Evolutionary conservation across 2,329 filamentous ascomycete genomes (phyloP).

Genomic region (Colletotrichum liriopes): DNA sequence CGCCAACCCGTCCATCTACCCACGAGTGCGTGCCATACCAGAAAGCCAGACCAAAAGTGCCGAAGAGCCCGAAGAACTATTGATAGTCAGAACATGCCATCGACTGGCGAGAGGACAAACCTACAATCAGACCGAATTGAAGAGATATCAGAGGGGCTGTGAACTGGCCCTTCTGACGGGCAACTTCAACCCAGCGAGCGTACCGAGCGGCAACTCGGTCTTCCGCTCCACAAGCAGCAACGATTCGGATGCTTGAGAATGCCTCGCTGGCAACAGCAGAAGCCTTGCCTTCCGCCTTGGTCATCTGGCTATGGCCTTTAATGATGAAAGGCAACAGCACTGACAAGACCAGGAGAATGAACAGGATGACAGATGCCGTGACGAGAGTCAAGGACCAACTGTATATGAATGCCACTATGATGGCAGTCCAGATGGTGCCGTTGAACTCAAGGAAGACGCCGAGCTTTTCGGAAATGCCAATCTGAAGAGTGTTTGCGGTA

Average conservation of each 20-base stretch:
- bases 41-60: slow-evolving; percentile 71
- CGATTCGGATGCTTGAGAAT: slow-evolving; percentile 72
- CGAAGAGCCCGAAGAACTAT: slow-evolving; percentile 68
- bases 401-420: slow-evolving; percentile 70
- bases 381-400: slow-evolving; percentile 74
- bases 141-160: slow-evolving; percentile 66
- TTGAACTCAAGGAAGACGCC: slow-evolving; percentile 71
- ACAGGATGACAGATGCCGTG: slow-evolving; percentile 70
- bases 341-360: slow-evolving; percentile 66
- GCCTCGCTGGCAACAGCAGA: slow-evolving; percentile 74
- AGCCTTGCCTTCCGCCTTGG: slow-evolving; percentile 70
- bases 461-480: slow-evolving; percentile 76
- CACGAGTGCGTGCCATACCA: slow-evolving; percentile 73
- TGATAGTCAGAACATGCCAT: slow-evolving; percentile 37
- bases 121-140: slow-evolving; percentile 67
- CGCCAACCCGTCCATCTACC: slow-evolving; percentile 61
- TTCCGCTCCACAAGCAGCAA: slow-evolving; percentile 75
- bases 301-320: slow-evolving; percentile 63
- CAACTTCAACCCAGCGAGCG: slow-evolving; percentile 68
- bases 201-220: slow-evolving; percentile 68
- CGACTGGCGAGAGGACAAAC: slow-evolving; percentile 34
- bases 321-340: slow-evolving; percentile 70
- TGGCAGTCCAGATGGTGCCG: slow-evolving; percentile 66
- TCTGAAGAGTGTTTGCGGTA: slow-evolving; percentile 75
- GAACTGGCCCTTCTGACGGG: slow-evolving; percentile 63